Percentiles rank a stretch among this genome's conserved stretches.
Evolutionary conservation across 192 early-diverging fungal species (phyloP).

Genomic region (Chytriomyces sp.): DNA sequence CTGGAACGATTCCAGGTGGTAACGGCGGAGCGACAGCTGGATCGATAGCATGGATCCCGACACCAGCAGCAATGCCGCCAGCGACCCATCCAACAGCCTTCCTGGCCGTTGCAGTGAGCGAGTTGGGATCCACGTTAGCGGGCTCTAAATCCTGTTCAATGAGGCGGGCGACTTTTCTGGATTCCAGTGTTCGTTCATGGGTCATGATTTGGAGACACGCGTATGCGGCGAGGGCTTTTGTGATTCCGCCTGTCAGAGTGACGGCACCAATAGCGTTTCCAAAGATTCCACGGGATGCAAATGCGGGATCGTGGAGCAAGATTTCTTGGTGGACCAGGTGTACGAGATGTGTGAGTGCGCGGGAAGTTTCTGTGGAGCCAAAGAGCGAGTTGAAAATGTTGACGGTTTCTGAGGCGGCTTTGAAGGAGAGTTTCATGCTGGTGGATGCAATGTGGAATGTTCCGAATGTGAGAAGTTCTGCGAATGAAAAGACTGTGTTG

Average conservation of each 20-base stretch:
- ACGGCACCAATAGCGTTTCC: conserved; percentile 65
- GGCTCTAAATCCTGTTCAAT: not conserved
- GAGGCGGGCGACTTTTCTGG: conserved; percentile 51
- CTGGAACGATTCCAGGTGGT: not conserved
- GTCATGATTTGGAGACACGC: conserved; percentile 83
- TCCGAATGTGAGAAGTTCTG: conserved; percentile 74
- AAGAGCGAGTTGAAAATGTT: conserved; percentile 89
- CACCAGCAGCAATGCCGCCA: conserved; percentile 11
- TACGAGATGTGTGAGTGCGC: conserved; percentile 82
- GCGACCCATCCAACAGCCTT: conserved; percentile 11
- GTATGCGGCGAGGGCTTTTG: conserved; percentile 85
- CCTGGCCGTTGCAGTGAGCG: not conserved
- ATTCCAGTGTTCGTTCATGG: conserved; percentile 59
- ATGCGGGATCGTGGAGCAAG: conserved; percentile 44
- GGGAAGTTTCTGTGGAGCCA: conserved; percentile 93
- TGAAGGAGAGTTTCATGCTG: conserved; percentile 59
- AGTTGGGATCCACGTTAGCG: not conserved
- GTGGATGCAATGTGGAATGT: conserved; percentile 78
- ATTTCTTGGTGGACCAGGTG: conserved; percentile 77
- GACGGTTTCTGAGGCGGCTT: conserved; percentile 85
- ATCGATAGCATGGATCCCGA: conserved; percentile 11
- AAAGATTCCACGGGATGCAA: conserved; percentile 26
- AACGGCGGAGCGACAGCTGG: conserved; percentile 5
- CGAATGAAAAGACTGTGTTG: conserved; percentile 72
- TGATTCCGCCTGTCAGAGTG: conserved; percentile 72